Evolutionary conservation across 140 eudicot species (phyloP).

Genomic region (Anethum foeniculum): DNA sequence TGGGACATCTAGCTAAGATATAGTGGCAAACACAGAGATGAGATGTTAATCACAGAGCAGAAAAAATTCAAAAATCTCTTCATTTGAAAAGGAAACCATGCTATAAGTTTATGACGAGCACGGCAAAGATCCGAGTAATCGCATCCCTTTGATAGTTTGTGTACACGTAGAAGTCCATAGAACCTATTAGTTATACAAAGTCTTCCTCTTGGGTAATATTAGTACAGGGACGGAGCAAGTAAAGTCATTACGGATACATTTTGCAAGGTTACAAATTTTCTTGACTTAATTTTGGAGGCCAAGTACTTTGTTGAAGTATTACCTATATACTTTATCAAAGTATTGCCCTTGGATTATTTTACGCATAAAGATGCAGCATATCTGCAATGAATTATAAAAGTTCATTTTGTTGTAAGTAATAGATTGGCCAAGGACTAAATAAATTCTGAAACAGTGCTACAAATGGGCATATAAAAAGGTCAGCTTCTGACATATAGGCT

Average conservation of each 20-base stretch:
- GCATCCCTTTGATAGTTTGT: neutral
- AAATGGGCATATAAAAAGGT: neutral
- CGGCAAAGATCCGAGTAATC: neutral
- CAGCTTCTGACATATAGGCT: neutral
- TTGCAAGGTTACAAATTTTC: neutral
- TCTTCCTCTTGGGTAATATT: too few relatives aligned
- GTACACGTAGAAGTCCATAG: neutral
- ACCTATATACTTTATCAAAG: neutral
- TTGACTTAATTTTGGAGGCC: neutral
- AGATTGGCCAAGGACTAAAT: neutral
- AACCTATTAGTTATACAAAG: neutral
- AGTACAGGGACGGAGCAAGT: neutral
- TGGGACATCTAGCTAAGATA: neutral
- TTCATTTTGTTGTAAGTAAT: neutral
- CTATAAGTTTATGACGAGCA: neutral
- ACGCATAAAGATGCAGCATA: neutral
- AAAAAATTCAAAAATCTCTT: neutral
- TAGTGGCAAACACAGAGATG: neutral
- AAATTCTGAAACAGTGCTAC: neutral
- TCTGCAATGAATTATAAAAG: neutral
- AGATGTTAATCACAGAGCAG: neutral
- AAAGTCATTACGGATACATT: neutral
- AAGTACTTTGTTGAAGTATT: neutral
- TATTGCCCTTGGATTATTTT: neutral
- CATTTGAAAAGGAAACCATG: neutral